phyloP scores from a whole-genome alignment of 169 alveolate genomes.

The Cryptosporidium viatorum region DNA sequence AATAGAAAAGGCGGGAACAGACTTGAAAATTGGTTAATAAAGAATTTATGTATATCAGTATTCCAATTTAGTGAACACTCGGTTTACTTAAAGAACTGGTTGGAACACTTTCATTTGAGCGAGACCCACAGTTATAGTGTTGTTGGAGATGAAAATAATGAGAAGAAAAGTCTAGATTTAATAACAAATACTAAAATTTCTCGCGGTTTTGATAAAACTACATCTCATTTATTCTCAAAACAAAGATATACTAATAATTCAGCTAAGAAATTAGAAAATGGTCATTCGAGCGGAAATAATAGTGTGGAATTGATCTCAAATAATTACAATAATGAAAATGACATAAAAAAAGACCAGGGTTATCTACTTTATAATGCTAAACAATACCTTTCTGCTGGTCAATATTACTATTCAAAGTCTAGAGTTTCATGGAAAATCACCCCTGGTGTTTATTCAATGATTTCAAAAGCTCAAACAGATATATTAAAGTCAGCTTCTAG shows the following conservation, averaged over 20 bases:
- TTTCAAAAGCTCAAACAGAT: neutral
- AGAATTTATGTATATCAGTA: slow-evolving; percentile 62
- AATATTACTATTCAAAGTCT: slow-evolving; percentile 28
- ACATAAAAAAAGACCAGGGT: slow-evolving; percentile 40
- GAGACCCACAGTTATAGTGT: neutral
- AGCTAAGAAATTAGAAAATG: neutral
- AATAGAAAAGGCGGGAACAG: neutral
- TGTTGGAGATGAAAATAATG: no score
- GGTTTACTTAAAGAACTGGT: slow-evolving; percentile 47
- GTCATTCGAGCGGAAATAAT: neutral
- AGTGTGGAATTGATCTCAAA: neutral
- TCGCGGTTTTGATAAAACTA: neutral
- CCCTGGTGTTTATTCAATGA: neutral
- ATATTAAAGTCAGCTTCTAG: neutral
- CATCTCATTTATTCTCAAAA: no score
- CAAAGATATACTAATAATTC: neutral
- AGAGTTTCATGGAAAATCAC: slow-evolving; percentile 35
- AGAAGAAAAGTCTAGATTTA: neutral
- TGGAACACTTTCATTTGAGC: slow-evolving; percentile 37
- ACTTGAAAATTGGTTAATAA: slow-evolving; percentile 34
- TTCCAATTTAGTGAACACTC: slow-evolving; percentile 59
- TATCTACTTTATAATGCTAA: slow-evolving; percentile 50
- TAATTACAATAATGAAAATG: neutral
- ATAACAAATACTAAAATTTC: neutral
- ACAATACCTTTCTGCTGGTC: slow-evolving; percentile 66